These are phyloP conservation scores for Podaxis carcinomalis DNA, from an alignment of 768 basidiomycete species.

Conservation along the genomic window DNA sequence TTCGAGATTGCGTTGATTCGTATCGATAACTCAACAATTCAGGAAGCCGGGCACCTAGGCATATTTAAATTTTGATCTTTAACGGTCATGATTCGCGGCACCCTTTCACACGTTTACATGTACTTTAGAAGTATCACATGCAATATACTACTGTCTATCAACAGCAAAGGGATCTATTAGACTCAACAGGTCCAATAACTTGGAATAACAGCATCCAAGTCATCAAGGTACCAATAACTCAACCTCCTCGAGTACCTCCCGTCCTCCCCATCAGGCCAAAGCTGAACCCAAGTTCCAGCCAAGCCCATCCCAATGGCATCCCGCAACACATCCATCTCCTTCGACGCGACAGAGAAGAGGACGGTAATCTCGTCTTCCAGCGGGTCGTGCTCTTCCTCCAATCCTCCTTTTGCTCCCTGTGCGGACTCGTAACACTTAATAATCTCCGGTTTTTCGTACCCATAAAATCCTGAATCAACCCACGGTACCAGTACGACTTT, in stretches of 20 bases:
- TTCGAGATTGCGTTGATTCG: constrained; percentile 11
- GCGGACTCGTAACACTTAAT: neutral
- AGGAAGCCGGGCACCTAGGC: too few relatives aligned
- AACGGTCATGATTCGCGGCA: too few relatives aligned
- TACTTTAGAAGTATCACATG: too few relatives aligned
- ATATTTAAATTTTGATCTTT: too few relatives aligned
- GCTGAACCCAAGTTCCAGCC: constrained; percentile 6
- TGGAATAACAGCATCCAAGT: neutral
- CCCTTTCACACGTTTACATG: too few relatives aligned
- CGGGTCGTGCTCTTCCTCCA: constrained; percentile 8
- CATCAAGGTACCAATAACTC: constrained; percentile 3
- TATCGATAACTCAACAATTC: too few relatives aligned
- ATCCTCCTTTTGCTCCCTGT: neutral
- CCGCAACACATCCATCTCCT: neutral
- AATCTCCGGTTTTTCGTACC: neutral
- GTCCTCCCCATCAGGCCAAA: neutral
- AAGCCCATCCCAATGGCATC: constrained; percentile 5
- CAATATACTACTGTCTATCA: too few relatives aligned
- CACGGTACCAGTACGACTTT: neutral
- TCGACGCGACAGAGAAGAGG: neutral
- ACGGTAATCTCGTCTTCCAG: constrained; percentile 1
- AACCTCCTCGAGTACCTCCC: neutral
- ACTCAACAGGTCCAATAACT: constrained; percentile 1
- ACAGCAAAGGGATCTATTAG: neutral
- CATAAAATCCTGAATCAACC: neutral